Evolutionary conservation across 2,329 filamentous ascomycete species (phyloP).

Genomic region (Ramichloridium luteum): DNA sequence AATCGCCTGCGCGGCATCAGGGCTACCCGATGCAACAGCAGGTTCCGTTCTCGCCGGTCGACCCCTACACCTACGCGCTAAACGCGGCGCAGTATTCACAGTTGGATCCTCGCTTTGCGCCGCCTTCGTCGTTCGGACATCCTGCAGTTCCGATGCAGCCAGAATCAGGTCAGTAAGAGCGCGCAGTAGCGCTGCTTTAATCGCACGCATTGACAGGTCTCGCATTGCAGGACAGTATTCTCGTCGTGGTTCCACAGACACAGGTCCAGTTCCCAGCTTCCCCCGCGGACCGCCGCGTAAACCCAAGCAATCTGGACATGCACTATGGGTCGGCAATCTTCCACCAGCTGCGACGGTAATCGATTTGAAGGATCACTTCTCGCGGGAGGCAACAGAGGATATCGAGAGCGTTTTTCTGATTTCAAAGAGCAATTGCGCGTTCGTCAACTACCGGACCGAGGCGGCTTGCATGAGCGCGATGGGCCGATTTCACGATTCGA

Average conservation of each 20-base stretch:
- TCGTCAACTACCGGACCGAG: conserved; percentile 87
- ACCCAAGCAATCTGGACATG: conserved; percentile 63
- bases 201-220: neutral
- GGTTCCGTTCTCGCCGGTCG: conserved; percentile 13
- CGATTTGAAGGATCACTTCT: conserved; percentile 83
- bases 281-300: conserved; percentile 55
- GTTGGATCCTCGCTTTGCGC: conserved; percentile 15
- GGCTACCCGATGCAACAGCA: conserved; percentile 12
- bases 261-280: conserved; percentile 21
- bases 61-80: conserved; percentile 17
- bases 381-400: conserved; percentile 57
- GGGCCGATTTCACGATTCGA: conserved; percentile 76
- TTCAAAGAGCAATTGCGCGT: conserved; percentile 93
- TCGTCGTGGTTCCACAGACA: conserved; percentile 13
- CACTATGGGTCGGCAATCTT: conserved; percentile 91
- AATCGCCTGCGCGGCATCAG: conserved; percentile 8
- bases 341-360: conserved; percentile 72
- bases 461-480: conserved; percentile 63
- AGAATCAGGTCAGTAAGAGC: conserved; percentile 10
- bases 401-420: conserved; percentile 89
- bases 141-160: conserved; percentile 9
- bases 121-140: conserved; percentile 11
- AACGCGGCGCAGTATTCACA: conserved; percentile 13
- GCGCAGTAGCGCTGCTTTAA: neutral
- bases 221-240: conserved; percentile 12